Conservation (phyloP, 176 grass and related monocot species). For the Secale cereale region DNA sequence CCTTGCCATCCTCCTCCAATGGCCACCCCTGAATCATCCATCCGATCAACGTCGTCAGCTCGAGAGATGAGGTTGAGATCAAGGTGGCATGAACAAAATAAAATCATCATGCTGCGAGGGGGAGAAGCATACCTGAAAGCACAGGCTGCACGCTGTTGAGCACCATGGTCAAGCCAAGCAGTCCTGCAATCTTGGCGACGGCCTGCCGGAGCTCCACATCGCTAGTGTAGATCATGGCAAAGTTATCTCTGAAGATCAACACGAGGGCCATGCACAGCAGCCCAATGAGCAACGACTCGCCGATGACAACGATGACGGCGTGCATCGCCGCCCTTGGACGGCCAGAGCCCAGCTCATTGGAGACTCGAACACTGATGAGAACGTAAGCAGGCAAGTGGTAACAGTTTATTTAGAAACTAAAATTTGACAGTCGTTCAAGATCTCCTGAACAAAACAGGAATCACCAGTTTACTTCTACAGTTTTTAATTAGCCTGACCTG, state of each 20-base stretch:
- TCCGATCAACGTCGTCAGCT: background rate
- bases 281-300: conserved; percentile 31
- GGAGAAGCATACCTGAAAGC: conserved; percentile 20
- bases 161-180: conserved; percentile 22
- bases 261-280: conserved; percentile 40
- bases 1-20: background rate
- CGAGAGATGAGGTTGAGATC: background rate
- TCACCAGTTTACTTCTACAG: background rate
- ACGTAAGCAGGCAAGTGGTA: background rate
- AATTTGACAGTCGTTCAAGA: background rate
- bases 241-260: conserved; percentile 11
- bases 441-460: background rate
- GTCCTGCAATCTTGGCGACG: conserved; percentile 34
- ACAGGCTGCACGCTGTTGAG: background rate
- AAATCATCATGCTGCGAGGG: background rate
- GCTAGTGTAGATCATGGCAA: conserved; percentile 32
- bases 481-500: conserved; percentile 12
- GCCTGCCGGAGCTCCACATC: conserved; percentile 6
- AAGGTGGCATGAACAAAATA: background rate
- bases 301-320: conserved; percentile 35
- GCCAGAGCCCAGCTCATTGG: conserved; percentile 42
- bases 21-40: conserved; percentile 16
- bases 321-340: background rate
- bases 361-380: conserved; percentile 42
- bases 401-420: background rate